Percentiles rank a stretch among this genome's conserved stretches.
Evolutionary conservation across 2,329 filamentous ascomycete species (phyloP).

Genomic region (Fusarium sp.): DNA sequence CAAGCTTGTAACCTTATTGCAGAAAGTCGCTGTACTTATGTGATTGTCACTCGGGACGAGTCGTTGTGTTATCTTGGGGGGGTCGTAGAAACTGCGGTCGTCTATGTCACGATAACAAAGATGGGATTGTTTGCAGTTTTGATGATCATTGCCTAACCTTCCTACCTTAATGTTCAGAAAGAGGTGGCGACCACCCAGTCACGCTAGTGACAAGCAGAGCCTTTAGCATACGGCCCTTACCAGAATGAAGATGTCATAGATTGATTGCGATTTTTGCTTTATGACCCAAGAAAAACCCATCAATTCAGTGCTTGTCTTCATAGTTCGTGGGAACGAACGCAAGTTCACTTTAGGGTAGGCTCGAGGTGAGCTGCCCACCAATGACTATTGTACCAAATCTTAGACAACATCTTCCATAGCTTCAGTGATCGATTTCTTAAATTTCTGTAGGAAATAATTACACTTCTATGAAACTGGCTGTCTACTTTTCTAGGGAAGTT

Average conservation of each 20-base stretch:
- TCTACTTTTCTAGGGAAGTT: too few relatives aligned
- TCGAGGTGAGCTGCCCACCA: background rate
- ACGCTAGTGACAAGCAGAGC: background rate
- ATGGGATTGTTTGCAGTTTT: background rate
- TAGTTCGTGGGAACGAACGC: too few relatives aligned
- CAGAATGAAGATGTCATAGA: background rate
- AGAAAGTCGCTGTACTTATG: constrained; percentile 16
- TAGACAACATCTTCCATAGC: too few relatives aligned
- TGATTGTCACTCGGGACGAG: background rate
- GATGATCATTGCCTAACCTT: background rate
- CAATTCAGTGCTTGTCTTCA: too few relatives aligned
- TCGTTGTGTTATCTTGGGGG: background rate
- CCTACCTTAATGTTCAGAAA: background rate
- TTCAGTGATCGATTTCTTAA: too few relatives aligned
- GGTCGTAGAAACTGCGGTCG: background rate
- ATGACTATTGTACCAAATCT: too few relatives aligned
- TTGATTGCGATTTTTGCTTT: background rate
- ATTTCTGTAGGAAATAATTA: too few relatives aligned
- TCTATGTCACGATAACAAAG: background rate
- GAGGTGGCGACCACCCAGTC: background rate
- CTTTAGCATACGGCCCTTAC: background rate
- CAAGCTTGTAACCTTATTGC: constrained; percentile 17
- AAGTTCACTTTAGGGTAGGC: background rate
- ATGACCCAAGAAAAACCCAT: background rate
- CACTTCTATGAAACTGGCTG: too few relatives aligned